These are phyloP conservation scores for Tritrichomonas musculus DNA, from an alignment of 208 protist genomes.

Conservation along the genomic window DNA sequence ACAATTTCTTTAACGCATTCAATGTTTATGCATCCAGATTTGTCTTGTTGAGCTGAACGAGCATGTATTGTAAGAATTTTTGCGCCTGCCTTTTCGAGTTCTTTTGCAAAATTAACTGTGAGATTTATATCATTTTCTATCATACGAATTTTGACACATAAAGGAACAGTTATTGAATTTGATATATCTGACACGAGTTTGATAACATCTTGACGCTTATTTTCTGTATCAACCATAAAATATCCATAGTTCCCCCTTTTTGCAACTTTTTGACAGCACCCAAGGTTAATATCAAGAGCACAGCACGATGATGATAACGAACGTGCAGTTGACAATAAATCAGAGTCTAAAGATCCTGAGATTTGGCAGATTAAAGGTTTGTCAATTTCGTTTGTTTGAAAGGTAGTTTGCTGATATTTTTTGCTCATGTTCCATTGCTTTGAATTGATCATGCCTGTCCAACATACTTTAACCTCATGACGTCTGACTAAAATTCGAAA, in stretches of 20 bases:
- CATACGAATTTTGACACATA: not conserved
- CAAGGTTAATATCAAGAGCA: conserved; percentile 1
- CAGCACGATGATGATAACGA: not conserved
- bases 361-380: not conserved
- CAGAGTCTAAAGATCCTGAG: not conserved
- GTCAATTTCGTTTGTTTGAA: not conserved
- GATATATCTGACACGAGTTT: not conserved
- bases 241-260: conserved; percentile 3
- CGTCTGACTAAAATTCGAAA: not conserved
- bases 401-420: not conserved
- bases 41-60: not conserved
- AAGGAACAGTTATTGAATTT: not conserved
- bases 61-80: not conserved
- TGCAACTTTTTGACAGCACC: conserved; percentile 29
- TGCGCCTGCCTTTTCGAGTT: not conserved
- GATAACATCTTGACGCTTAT: not conserved
- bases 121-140: not conserved
- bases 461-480: not conserved
- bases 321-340: not conserved
- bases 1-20: not conserved
- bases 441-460: conserved; percentile 25
- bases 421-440: conserved; percentile 20
- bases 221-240: conserved; percentile 4
- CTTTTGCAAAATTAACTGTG: conserved; percentile 28
- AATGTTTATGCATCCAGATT: not conserved